Evolutionary conservation across 139 green algal species (phyloP), one percentile per base, ranked within the genome.

Genomic region (Spirogloea muscicola): DNA sequence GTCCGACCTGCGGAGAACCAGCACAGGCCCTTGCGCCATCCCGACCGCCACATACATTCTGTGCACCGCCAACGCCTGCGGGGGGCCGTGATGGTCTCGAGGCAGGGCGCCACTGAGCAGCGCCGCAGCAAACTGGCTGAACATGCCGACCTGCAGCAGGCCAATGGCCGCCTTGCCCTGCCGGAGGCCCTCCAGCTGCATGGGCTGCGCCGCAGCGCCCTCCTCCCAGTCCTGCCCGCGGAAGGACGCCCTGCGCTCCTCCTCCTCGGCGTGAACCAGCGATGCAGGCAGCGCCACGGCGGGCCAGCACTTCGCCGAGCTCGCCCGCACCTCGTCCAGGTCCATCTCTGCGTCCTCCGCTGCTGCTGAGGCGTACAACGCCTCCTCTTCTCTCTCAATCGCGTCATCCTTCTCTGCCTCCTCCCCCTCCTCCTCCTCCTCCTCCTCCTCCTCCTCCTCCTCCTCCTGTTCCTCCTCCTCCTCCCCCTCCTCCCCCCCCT

Each of bases 71-170:
- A 76, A 33, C 4, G 57, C n/a, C 38, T 62, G 57, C 25, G 55
- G 68, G 9, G 33, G 40, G 38, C 52, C 68, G 37, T 75, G 68
- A n/a, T n/a, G n/a, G 6, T 76, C 58, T 44, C 68, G 52, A 18
- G 31, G 27, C 25, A 76, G 38, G 5, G 68, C 48, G 58, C 25
- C 55, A 57, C 57, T 76, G 33, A 79, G 62, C 16, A 43, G 34
- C 42, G 9, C 65, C n/a, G 76, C 60, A 25, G 16, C 62, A n/a
- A n/a, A n/a, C n/a, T n/a, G n/a, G n/a, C n/a, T n/a, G n/a, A n/a
- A n/a, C n/a, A n/a, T n/a, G 34, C 76, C 71, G 1, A 79, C 41
- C 46, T 77, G 39, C 29, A 79, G 71, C 3, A 79, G 61, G 34
- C 71, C 71, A 41, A 79, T 62, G 34, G 71, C 71, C 31, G 71